These are phyloP conservation scores for Aspergillus campestris DNA, from an alignment of 495 filamentous ascomycete genomes.

Conservation along the genomic window DNA sequence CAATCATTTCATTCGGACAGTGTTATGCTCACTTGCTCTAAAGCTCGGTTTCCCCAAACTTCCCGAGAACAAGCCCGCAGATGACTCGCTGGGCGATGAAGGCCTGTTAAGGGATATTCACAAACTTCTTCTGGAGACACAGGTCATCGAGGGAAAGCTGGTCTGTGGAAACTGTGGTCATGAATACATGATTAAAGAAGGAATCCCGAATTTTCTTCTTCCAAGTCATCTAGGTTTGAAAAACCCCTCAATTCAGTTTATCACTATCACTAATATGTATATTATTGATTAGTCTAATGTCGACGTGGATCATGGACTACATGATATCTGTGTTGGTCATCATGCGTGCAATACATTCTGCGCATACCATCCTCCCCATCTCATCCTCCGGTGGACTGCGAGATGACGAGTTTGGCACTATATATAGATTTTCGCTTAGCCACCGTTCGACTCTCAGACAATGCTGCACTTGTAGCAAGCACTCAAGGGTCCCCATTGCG, in stretches of 20 bases:
- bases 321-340: neutral
- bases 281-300: neutral
- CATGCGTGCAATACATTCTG: too few species aligned
- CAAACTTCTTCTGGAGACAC: slow-evolving; percentile 77
- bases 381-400: too few species aligned
- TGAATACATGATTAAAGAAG: slow-evolving; percentile 86
- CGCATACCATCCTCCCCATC: too few species aligned
- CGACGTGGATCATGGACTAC: neutral
- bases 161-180: slow-evolving; percentile 88
- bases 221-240: slow-evolving; percentile 75
- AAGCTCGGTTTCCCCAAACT: slow-evolving; percentile 75
- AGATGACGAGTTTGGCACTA: too few species aligned
- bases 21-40: slow-evolving; percentile 2
- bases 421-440: too few species aligned
- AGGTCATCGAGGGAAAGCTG: slow-evolving; percentile 76
- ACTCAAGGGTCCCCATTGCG: too few species aligned
- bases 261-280: slow-evolving; percentile 1
- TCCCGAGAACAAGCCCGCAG: slow-evolving; percentile 54
- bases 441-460: too few species aligned
- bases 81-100: slow-evolving; percentile 49
- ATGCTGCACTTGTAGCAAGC: too few species aligned
- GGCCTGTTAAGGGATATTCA: slow-evolving; percentile 70
- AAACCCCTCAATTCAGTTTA: neutral
- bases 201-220: slow-evolving; percentile 91
- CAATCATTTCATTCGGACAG: too few species aligned